Evolutionary conservation across 352 stramenopile genomes (phyloP), one percentile per base, ranked within the genome.

Genomic region (Phytophthora syringae): DNA sequence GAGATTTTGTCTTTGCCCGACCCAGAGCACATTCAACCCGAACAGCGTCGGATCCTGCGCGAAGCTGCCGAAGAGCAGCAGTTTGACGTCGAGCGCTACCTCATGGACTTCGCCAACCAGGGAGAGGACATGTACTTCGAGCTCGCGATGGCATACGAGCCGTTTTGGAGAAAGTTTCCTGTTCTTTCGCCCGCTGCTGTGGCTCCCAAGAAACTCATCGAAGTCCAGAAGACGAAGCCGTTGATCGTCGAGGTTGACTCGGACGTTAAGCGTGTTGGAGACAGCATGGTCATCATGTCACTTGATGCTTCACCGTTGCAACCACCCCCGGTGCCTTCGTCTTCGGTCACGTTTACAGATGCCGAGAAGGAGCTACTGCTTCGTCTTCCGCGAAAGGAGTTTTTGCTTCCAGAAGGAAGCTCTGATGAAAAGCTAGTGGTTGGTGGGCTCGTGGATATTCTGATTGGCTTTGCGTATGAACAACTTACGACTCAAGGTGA

Each of bases 381-480:
- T 52, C 76, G 79, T 7, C 62, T 97, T 18, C 84, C 84, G 3
- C 77, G 86, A 49, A 92, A 93, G 48, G 90, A 97, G 54, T 96
- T 89, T 63, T 69, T 97, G 21, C 75, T 97, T 39, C 43, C 67
- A 12, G 60, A 72, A 21, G 74, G 56, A 1, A 93, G 86, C 43
- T 53, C 70, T 5, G 81, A 95, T 21, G 80, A 93, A 47, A 73
- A 65, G 0, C 9, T 81, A 24, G 51, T 95, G n/a, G 66, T 98
- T 12, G 80, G 91, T 42, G 92, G 89, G 20, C 79, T 99, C 6
- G 72, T 94, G 1, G 97, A 99, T 67, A 89, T 99, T 48, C 77
- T 99, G 24, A 94, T 98, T 36, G 93, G 93, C 4, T 99, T 98
- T 66, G 86, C 78, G 5, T 99, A 99, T 74, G 97, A 99, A 56